Conservation (phyloP, 352 stramenopile species). For the Pythium scleroteichum region DNA sequence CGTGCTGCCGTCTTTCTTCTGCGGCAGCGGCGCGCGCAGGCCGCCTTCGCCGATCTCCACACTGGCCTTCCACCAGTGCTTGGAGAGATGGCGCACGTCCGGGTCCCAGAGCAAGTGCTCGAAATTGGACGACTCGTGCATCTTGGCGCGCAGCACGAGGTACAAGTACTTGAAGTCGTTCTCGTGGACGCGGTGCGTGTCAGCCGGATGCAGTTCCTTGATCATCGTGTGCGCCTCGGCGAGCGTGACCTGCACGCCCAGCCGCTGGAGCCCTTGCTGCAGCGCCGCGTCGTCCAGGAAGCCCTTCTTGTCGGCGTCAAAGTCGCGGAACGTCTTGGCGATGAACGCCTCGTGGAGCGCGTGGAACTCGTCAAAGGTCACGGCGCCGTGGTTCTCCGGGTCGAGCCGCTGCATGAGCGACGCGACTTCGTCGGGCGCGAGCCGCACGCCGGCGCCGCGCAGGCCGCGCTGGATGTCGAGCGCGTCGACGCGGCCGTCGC, state of each 20-base stretch:
- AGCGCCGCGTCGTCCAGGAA: constrained; percentile 69
- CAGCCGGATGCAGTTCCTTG: constrained; percentile 61
- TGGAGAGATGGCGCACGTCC: constrained; percentile 79
- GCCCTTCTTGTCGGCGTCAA: constrained; percentile 68
- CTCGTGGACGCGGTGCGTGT: constrained; percentile 68
- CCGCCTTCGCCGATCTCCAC: constrained; percentile 81
- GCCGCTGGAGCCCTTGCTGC: constrained; percentile 59
- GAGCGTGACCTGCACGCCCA: constrained; percentile 72
- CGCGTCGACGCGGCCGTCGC: constrained; percentile 68
- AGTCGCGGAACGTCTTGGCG: constrained; percentile 64
- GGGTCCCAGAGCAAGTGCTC: constrained; percentile 82
- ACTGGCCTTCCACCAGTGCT: constrained; percentile 86
- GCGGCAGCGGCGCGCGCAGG: constrained; percentile 56
- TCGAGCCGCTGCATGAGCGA: constrained; percentile 72
- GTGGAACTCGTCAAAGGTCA: constrained; percentile 78
- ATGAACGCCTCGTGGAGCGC: constrained; percentile 80
- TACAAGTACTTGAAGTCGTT: constrained; percentile 85
- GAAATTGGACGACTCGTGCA: constrained; percentile 67
- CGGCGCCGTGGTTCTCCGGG: constrained; percentile 60
- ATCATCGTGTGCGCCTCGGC: constrained; percentile 81
- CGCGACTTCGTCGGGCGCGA: constrained; percentile 57
- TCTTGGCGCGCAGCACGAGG: constrained; percentile 74
- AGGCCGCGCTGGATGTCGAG: constrained; percentile 78
- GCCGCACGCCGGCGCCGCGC: constrained; percentile 55
- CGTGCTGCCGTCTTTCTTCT: constrained; percentile 39